phyloP scores from a whole-genome alignment of 2,329 filamentous ascomycete genomes.

The Chaetoscypha palmicola region DNA sequence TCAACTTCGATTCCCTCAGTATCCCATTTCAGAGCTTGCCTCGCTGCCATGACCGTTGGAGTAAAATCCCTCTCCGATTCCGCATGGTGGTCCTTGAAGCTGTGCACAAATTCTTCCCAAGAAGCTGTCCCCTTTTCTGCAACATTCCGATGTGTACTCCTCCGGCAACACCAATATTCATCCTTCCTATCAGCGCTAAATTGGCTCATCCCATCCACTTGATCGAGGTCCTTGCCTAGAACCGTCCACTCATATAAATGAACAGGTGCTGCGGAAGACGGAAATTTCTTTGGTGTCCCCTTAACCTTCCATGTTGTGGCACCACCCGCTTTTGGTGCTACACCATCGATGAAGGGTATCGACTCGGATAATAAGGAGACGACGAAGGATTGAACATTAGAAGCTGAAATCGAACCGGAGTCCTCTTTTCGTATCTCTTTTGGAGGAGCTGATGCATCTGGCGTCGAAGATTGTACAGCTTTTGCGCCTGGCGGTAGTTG shows the following conservation, averaged over 20 bases:
- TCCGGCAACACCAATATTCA: conserved; percentile 59
- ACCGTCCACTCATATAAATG: conserved; percentile 47
- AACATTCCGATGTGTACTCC: conserved; percentile 52
- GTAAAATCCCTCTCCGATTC: conserved; percentile 52
- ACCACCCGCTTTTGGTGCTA: conserved; percentile 37
- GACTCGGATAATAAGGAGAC: conserved; percentile 49
- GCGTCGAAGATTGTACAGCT: conserved; percentile 17
- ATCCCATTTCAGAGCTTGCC: conserved; percentile 39
- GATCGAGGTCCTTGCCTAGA: conserved; percentile 37
- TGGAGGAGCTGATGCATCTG: conserved; percentile 5
- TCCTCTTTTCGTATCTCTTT: conserved; percentile 11
- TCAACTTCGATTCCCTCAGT: conserved; percentile 36
- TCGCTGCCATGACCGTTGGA: conserved; percentile 43
- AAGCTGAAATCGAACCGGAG: conserved; percentile 11
- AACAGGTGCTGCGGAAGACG: conserved; percentile 44
- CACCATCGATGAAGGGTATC: conserved; percentile 49
- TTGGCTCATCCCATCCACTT: conserved; percentile 29
- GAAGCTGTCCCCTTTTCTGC: conserved; percentile 45
- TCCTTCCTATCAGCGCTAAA: conserved; percentile 28
- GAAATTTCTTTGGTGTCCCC: conserved; percentile 39
- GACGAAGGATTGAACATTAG: conserved; percentile 42
- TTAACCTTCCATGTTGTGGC: conserved; percentile 44
- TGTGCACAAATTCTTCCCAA: conserved; percentile 56
- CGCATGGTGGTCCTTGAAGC: conserved; percentile 52
- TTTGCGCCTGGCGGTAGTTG: conserved; percentile 39